phyloP scores from a whole-genome alignment of 306 rosid genomes.

The Echinosophora koreensis region DNA sequence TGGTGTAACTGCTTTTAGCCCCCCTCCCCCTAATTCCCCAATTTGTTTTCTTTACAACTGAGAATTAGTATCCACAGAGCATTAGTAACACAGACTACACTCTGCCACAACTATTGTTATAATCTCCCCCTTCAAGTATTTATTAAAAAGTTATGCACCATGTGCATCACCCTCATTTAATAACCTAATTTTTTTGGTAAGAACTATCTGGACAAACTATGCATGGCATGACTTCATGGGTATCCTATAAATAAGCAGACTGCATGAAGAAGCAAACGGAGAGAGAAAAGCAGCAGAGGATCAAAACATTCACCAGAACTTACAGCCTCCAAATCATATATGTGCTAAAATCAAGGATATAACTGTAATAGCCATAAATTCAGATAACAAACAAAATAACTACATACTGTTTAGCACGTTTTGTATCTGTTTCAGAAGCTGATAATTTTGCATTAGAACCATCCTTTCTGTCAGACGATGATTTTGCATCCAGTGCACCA shows the following conservation, averaged over 20 bases:
- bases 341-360: slow-evolving; percentile 31
- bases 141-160: slow-evolving; percentile 3
- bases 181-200: not conserved
- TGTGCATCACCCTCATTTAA: slow-evolving; percentile 12
- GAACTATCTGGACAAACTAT: slow-evolving; percentile 18
- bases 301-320: slow-evolving; percentile 41
- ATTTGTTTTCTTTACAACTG: not conserved
- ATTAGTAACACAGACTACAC: slow-evolving; percentile 36
- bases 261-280: slow-evolving; percentile 20
- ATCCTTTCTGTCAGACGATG: slow-evolving; percentile 66
- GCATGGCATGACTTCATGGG: slow-evolving; percentile 19
- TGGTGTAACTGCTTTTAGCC: not conserved
- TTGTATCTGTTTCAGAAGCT: slow-evolving; percentile 83
- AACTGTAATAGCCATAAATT: slow-evolving; percentile 35
- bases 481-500: slow-evolving; percentile 56
- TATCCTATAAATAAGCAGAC: slow-evolving; percentile 30
- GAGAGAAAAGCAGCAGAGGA: slow-evolving; percentile 31
- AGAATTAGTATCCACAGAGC: slow-evolving; percentile 22
- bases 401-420: slow-evolving; percentile 98
- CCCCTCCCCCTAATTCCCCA: not conserved
- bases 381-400: slow-evolving; percentile 35
- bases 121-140: not conserved
- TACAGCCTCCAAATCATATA: slow-evolving; percentile 26
- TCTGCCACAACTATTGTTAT: not conserved
- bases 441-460: slow-evolving; percentile 65